Conservation (phyloP, 2,329 filamentous ascomycete genomes). For the Paecilomyces fulvus region DNA sequence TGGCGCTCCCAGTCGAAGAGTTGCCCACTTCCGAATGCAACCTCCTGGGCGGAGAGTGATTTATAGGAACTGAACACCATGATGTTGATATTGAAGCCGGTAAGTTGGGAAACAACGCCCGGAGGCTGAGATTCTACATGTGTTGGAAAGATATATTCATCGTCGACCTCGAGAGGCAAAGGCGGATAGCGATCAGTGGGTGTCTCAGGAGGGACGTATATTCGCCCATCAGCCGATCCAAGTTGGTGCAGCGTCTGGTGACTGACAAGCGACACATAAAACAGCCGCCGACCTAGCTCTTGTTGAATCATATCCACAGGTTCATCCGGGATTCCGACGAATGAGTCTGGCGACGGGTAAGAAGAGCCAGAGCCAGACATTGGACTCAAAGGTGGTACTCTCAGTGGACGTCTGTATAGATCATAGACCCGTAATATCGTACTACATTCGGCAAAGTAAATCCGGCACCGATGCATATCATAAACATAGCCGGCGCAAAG, state of each 20-base stretch:
- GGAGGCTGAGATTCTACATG: constrained; percentile 63
- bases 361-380: constrained; percentile 14
- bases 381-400: constrained; percentile 8
- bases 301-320: constrained; percentile 31
- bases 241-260: constrained; percentile 72
- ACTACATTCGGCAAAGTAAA: constrained; percentile 37
- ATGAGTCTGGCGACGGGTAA: constrained; percentile 13
- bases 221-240: constrained; percentile 60
- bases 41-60: constrained; percentile 66
- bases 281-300: constrained; percentile 53
- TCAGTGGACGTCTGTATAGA: constrained; percentile 20
- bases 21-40: constrained; percentile 70
- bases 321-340: constrained; percentile 8
- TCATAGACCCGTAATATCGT: constrained; percentile 35
- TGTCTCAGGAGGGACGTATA: constrained; percentile 69
- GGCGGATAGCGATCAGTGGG: constrained; percentile 69
- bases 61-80: constrained; percentile 76
- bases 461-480: constrained; percentile 29
- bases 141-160: constrained; percentile 66
- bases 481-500: constrained; percentile 34
- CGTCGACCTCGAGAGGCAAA: constrained; percentile 72
- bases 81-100: constrained; percentile 73
- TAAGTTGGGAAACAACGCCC: constrained; percentile 59
- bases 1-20: constrained; percentile 72
- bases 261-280: constrained; percentile 73